Evolutionary conservation across 805 yeast genomes (phyloP).

Genomic region (Torulaspora franciscae): DNA sequence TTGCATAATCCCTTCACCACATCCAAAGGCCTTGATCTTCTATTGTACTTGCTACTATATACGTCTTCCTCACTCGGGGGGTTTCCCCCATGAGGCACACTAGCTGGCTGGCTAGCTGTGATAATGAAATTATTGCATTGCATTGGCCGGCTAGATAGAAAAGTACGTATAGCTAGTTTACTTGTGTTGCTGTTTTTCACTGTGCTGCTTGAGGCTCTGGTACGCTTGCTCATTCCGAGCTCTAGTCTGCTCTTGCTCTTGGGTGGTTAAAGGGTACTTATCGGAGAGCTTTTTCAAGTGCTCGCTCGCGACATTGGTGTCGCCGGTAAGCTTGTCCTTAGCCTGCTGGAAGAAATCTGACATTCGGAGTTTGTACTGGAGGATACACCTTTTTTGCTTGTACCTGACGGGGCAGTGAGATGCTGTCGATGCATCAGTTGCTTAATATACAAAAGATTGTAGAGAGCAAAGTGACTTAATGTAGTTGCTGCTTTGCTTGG

Average conservation of each 20-base stretch:
- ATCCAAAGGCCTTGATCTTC: not conserved
- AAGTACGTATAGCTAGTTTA: not conserved
- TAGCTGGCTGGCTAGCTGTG: not conserved
- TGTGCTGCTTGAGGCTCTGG: conserved; percentile 4
- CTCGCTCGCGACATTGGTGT: conserved; percentile 20
- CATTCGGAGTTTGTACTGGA: conserved; percentile 1
- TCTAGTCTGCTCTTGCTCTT: conserved; percentile 7
- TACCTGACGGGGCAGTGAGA: too few species aligned
- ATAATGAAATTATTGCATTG: not conserved
- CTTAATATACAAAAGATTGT: not conserved
- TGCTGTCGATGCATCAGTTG: not conserved
- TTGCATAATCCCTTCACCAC: not conserved
- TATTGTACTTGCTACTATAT: not conserved
- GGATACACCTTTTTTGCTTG: too few species aligned
- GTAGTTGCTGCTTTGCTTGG: not conserved
- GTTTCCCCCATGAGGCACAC: not conserved
- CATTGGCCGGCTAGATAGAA: not conserved
- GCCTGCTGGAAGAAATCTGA: conserved; percentile 23
- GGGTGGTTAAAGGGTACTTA: conserved; percentile 12
- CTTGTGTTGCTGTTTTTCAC: conserved; percentile 13
- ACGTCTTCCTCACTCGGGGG: not conserved
- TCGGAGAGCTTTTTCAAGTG: conserved; percentile 17
- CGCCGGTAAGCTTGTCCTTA: conserved; percentile 25
- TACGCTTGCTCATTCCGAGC: conserved; percentile 12
- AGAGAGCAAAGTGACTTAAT: not conserved